phyloP scores from a whole-genome alignment of 2,329 filamentous ascomycete genomes.

The Myriosclerotinia scirpicola region DNA sequence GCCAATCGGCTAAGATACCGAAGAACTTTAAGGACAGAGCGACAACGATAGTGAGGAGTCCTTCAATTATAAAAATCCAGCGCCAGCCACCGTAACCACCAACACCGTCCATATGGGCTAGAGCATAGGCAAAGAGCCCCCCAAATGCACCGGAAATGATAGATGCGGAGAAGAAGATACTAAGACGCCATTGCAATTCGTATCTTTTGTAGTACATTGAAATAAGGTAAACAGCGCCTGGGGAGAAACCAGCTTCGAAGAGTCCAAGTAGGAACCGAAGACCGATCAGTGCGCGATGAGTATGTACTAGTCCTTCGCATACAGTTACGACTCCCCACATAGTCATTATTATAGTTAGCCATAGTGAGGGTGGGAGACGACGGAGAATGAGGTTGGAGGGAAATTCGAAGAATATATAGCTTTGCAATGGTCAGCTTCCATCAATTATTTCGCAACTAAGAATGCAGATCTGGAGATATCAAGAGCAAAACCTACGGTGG shows the following conservation, averaged over 20 bases:
- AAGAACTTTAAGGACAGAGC: slow-evolving; percentile 46
- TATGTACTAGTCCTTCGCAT: slow-evolving; percentile 41
- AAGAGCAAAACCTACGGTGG: slow-evolving; percentile 25
- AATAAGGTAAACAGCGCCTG: slow-evolving; percentile 51
- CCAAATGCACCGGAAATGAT: slow-evolving; percentile 56
- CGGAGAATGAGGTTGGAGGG: slow-evolving; percentile 37
- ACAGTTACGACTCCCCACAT: slow-evolving; percentile 46
- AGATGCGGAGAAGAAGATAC: slow-evolving; percentile 54
- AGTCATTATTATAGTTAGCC: slow-evolving; percentile 44
- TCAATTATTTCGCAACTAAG: too few species aligned
- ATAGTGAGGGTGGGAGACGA: slow-evolving; percentile 43
- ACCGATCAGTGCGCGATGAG: slow-evolving; percentile 63
- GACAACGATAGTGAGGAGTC: slow-evolving; percentile 38
- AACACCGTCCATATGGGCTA: slow-evolving; percentile 52
- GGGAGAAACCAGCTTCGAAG: slow-evolving; percentile 58
- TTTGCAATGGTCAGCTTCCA: background rate
- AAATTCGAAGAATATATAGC: slow-evolving; percentile 44
- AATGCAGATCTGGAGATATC: background rate
- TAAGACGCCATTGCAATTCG: slow-evolving; percentile 52
- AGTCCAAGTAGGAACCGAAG: slow-evolving; percentile 66
- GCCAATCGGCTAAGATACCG: slow-evolving; percentile 47
- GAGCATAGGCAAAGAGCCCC: slow-evolving; percentile 55
- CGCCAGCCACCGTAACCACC: slow-evolving; percentile 50
- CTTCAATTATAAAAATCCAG: slow-evolving; percentile 51
- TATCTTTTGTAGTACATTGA: slow-evolving; percentile 52